phyloP scores from a whole-genome alignment of 2,329 filamentous ascomycete genomes.

The Chaetomium sp. region DNA sequence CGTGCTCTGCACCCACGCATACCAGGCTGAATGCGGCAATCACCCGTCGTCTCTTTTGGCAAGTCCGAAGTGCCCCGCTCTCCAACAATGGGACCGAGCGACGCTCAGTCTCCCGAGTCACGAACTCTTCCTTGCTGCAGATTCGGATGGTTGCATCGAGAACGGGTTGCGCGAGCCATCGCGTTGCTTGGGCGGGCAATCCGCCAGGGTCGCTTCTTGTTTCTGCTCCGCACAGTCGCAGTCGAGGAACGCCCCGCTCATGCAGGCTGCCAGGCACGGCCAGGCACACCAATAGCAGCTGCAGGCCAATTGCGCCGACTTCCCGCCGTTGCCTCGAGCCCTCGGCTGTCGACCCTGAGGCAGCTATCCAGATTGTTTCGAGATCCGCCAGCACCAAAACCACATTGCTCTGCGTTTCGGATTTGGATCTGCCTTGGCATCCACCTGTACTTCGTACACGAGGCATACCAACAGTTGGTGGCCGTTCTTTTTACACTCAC shows the following conservation, averaged over 20 bases:
- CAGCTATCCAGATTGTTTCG: constrained; percentile 13
- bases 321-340: constrained; percentile 14
- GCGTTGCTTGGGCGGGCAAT: neutral
- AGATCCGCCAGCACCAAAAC: constrained; percentile 12
- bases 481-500: neutral
- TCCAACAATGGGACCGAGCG: constrained; percentile 18
- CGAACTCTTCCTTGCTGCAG: neutral
- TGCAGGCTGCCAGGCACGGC: constrained; percentile 21
- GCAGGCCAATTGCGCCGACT: constrained; percentile 18
- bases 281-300: constrained; percentile 28
- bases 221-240: constrained; percentile 1
- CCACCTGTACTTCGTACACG: neutral
- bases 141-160: constrained; percentile 6
- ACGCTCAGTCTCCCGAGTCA: too few relatives aligned
- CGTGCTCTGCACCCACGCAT: constrained; percentile 26
- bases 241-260: constrained; percentile 17
- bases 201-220: constrained; percentile 1
- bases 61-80: constrained; percentile 19
- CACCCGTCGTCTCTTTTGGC: constrained; percentile 26
- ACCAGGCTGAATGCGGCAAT: constrained; percentile 26
- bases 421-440: constrained; percentile 20
- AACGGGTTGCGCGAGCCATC: neutral
- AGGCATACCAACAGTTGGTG: neutral
- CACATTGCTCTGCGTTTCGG: constrained; percentile 11
- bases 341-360: neutral